Evolutionary conservation across 202 grass and related monocot species (phyloP), one percentile per base, ranked within the genome.

Genomic region (Dendrocalamus latiflorus): DNA sequence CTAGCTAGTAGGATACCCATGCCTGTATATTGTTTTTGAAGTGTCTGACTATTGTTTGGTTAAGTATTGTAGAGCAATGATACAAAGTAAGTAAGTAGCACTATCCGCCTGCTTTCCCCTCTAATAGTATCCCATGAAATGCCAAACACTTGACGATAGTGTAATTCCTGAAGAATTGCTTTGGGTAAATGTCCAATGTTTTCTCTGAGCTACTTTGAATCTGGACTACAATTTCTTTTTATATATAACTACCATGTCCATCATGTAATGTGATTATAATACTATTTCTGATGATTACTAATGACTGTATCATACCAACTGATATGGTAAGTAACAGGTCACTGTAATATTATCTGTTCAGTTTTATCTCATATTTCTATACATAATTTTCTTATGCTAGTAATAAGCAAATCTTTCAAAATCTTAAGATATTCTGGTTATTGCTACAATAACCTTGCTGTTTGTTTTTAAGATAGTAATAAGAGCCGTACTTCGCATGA

Each of bases 331-430:
- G 80, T 58, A 74, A 18, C 33, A 42, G 2, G 12, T 44, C 83
- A 28, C 25, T 37, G 20, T 43, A 55, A 13, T 25, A 85, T 24
- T 65, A 39, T 80, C 57, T 22, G 34, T 81, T 83, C 53, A 60
- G 47, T 84, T 34, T 49, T 80, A 26, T 67, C 43, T 74, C 2
- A 41, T 72, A n/a, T 72, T 47, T 72, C 24, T 76, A 34, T 50
- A 61, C 51, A 57, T 28, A 25, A 38, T 74, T 88, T 88, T 67
- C 21, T 43, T 67, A 60, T 79, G 28, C 63, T 75, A 66, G 15
- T 73, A 43, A 48, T 84, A 54, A 68, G 60, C 47, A 74, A 49
- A 79, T 74, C 0, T 30, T n/a, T 50, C 26, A 30, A 51, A 47
- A 58, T 57, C 44, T 20, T 26, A 37, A 63, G 15, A 47, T 65